phyloP scores from a whole-genome alignment of 345 rosid species.

The Clausena lansium region DNA sequence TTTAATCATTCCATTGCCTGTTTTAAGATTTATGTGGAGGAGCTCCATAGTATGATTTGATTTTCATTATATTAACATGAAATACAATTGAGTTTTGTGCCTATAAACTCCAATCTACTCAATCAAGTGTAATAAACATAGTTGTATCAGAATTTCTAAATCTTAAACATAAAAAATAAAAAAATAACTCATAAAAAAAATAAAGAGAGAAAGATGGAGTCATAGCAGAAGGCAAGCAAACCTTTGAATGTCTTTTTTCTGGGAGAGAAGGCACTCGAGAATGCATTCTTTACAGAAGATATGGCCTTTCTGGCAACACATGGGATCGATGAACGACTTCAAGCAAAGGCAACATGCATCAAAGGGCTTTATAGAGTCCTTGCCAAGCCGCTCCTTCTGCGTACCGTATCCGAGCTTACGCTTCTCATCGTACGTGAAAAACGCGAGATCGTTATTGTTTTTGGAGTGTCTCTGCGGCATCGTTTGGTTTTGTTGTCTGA shows the following conservation, averaged over 20 bases:
- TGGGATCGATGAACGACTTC: conserved; percentile 81
- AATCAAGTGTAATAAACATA: background rate
- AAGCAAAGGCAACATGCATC: conserved; percentile 94
- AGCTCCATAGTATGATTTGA: background rate
- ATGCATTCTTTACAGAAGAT: conserved; percentile 90
- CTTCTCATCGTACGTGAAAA: conserved; percentile 98
- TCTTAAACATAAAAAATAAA: background rate
- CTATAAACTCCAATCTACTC: too few relatives aligned
- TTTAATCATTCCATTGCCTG: too few relatives aligned
- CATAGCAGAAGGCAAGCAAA: background rate
- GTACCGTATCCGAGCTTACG: conserved; percentile 91
- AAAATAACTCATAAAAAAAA: background rate
- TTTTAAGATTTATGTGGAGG: too few relatives aligned
- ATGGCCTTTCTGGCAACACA: conserved; percentile 94
- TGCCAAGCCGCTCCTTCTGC: conserved; percentile 92
- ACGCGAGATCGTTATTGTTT: conserved; percentile 95
- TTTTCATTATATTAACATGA: background rate
- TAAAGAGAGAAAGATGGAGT: too few relatives aligned
- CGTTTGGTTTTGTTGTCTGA: conserved; percentile 8
- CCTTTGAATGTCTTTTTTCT: conserved; percentile 58
- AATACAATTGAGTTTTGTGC: too few relatives aligned
- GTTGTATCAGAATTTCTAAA: background rate
- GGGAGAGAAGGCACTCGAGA: conserved; percentile 79
- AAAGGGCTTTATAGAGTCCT: conserved; percentile 91
- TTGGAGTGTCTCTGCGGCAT: conserved; percentile 99